Conservation (phyloP, 2,329 filamentous ascomycete genomes). For the Trichoderma asperellum region DNA sequence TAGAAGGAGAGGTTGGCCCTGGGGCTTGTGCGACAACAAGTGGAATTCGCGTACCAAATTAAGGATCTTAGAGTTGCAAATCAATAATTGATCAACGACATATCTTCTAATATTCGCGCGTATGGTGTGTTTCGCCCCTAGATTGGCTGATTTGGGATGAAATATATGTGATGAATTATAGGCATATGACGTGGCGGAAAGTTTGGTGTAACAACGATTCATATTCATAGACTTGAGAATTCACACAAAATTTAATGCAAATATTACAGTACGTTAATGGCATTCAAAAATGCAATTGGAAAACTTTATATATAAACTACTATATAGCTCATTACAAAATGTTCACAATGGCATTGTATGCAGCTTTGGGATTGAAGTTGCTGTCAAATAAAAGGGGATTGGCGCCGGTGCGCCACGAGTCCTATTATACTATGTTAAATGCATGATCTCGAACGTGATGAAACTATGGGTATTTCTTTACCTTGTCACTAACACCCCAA, state of each 20-base stretch:
- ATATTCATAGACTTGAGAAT: not conserved
- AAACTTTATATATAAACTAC: not conserved
- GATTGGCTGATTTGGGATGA: not conserved
- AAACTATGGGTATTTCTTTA: not conserved
- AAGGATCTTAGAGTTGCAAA: not conserved
- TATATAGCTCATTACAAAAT: not conserved
- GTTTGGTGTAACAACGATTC: not conserved
- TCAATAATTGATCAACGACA: not conserved
- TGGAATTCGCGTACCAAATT: not conserved
- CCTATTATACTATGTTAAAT: not conserved
- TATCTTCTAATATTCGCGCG: not conserved
- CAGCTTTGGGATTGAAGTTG: slow-evolving; percentile 9
- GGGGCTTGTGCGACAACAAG: not conserved
- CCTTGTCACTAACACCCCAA: slow-evolving; percentile 13
- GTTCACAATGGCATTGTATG: slow-evolving; percentile 1
- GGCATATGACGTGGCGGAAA: not conserved
- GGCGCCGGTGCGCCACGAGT: slow-evolving; percentile 4
- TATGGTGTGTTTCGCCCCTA: not conserved
- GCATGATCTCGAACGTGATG: not conserved
- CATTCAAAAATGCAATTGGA: not conserved
- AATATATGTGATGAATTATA: not conserved
- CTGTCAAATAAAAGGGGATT: slow-evolving; percentile 10
- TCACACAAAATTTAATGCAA: not conserved
- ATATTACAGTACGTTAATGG: not conserved
- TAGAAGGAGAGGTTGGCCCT: slow-evolving; percentile 10